Evolutionary conservation across 805 yeast species (phyloP).

Genomic region (Myxozyma vanderwaltii): DNA sequence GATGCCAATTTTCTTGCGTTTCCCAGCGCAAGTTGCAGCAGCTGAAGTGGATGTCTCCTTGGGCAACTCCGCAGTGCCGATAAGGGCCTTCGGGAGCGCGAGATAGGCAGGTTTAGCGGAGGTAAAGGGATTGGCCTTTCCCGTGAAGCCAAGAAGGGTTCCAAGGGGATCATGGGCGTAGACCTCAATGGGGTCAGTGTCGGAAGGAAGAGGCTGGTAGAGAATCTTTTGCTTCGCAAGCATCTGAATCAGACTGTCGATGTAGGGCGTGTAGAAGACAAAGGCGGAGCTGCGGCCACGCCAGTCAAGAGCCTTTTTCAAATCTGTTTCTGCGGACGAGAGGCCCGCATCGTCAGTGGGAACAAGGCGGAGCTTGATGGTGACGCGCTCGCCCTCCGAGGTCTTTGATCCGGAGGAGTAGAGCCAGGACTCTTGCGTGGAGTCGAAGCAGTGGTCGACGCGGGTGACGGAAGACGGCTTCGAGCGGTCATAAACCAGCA

Average conservation of each 20-base stretch:
- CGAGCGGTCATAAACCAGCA: slow-evolving; percentile 43
- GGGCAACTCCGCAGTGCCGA: slow-evolving; percentile 1
- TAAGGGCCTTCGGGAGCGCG: slow-evolving; percentile 13
- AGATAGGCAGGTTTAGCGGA: slow-evolving; percentile 11
- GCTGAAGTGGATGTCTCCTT: not conserved
- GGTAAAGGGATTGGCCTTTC: slow-evolving; percentile 44
- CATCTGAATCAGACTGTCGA: slow-evolving; percentile 45
- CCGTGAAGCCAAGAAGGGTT: slow-evolving; percentile 75
- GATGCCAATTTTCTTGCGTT: slow-evolving; percentile 73
- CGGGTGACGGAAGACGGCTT: slow-evolving; percentile 15
- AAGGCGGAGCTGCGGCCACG: slow-evolving; percentile 50
- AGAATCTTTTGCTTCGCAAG: slow-evolving; percentile 44
- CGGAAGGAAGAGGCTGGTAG: slow-evolving; percentile 67
- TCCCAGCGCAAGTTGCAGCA: slow-evolving; percentile 19
- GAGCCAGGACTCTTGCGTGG: slow-evolving; percentile 41
- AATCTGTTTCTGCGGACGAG: slow-evolving; percentile 30
- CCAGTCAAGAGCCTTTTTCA: slow-evolving; percentile 49
- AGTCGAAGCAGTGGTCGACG: slow-evolving; percentile 34
- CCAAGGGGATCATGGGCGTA: slow-evolving; percentile 85
- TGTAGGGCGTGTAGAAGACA: slow-evolving; percentile 51
- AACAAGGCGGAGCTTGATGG: slow-evolving; percentile 34
- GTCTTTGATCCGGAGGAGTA: slow-evolving; percentile 40
- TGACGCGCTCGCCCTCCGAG: slow-evolving; percentile 39
- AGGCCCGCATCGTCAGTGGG: slow-evolving; percentile 17
- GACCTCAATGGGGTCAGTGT: slow-evolving; percentile 70